Evolutionary conservation across 2,329 filamentous ascomycete species (phyloP).

Genomic region (Fusarium sp.): DNA sequence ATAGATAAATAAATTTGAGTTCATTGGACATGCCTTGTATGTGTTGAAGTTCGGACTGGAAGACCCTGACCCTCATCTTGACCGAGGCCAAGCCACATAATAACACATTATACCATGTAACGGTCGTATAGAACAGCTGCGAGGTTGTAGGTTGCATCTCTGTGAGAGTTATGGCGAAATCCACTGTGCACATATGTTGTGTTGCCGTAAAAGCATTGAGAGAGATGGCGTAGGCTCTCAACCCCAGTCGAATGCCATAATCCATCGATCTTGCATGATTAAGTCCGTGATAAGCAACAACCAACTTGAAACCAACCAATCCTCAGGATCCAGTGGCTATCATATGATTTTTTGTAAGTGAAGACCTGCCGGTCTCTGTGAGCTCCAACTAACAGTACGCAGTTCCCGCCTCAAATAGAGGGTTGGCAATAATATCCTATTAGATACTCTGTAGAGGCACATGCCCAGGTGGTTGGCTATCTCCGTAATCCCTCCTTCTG

Average conservation of each 20-base stretch:
- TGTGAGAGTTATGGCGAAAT: slow-evolving; percentile 1
- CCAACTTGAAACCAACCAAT: not conserved
- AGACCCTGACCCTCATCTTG: slow-evolving; percentile 9
- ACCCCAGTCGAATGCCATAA: not conserved
- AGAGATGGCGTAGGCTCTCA: not conserved
- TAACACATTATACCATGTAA: slow-evolving; percentile 1
- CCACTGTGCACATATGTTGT: not conserved
- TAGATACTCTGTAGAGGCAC: not conserved
- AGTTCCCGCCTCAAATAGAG: not conserved
- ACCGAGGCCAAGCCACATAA: slow-evolving; percentile 29
- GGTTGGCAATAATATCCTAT: not conserved
- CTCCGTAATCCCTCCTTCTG: not conserved
- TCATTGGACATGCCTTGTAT: slow-evolving; percentile 27
- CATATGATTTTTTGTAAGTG: not conserved
- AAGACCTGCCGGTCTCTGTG: not conserved
- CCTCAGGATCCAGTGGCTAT: not conserved
- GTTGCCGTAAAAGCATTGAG: not conserved
- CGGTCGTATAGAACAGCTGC: slow-evolving; percentile 9
- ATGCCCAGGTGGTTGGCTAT: slow-evolving; percentile 22
- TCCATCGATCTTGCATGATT: not conserved
- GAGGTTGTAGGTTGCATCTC: slow-evolving; percentile 7
- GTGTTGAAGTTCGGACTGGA: slow-evolving; percentile 28
- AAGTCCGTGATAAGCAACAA: not conserved
- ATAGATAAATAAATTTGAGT: slow-evolving; percentile 37
- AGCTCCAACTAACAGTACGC: not conserved